Conservation (phyloP, 306 rosid species). For the Canavalia gladiata region DNA sequence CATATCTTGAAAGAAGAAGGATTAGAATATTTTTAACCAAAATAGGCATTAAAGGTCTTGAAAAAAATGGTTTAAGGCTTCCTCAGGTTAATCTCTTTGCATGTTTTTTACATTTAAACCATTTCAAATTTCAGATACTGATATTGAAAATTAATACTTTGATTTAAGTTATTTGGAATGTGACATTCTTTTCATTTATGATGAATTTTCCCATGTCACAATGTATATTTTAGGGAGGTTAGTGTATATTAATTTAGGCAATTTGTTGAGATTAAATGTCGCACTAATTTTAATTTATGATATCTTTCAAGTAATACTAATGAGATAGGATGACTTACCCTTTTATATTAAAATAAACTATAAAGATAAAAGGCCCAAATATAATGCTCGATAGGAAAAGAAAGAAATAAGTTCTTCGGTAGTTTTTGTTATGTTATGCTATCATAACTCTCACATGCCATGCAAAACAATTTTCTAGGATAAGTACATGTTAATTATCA, state of each 20-base stretch:
- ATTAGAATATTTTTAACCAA: slow-evolving; percentile 71
- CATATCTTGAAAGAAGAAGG: slow-evolving; percentile 75
- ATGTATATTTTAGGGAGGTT: slow-evolving; percentile 77
- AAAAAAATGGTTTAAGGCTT: slow-evolving; percentile 69
- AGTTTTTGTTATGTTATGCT: slow-evolving; percentile 62
- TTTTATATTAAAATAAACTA: slow-evolving; percentile 54
- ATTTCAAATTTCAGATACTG: slow-evolving; percentile 30
- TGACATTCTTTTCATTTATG: slow-evolving; percentile 71
- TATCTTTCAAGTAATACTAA: slow-evolving; percentile 63
- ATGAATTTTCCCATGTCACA: slow-evolving; percentile 60
- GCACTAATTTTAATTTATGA: slow-evolving; percentile 7
- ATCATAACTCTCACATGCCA: background rate
- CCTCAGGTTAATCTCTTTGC: slow-evolving; percentile 60
- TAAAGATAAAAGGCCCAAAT: slow-evolving; percentile 61
- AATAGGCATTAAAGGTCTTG: slow-evolving; percentile 74
- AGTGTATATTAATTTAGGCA: slow-evolving; percentile 41
- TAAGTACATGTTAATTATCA: too few relatives aligned
- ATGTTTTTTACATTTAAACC: slow-evolving; percentile 22
- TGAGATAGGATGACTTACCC: slow-evolving; percentile 82
- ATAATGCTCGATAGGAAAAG: slow-evolving; percentile 66
- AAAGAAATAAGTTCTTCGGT: slow-evolving; percentile 65
- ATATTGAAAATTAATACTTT: slow-evolving; percentile 44
- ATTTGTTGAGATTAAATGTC: slow-evolving; percentile 2
- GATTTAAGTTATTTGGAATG: slow-evolving; percentile 78
- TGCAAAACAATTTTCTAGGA: too few relatives aligned